These are phyloP conservation scores for Jatropha multifida DNA, from an alignment of 441 rosid species.

Conservation along the genomic window DNA sequence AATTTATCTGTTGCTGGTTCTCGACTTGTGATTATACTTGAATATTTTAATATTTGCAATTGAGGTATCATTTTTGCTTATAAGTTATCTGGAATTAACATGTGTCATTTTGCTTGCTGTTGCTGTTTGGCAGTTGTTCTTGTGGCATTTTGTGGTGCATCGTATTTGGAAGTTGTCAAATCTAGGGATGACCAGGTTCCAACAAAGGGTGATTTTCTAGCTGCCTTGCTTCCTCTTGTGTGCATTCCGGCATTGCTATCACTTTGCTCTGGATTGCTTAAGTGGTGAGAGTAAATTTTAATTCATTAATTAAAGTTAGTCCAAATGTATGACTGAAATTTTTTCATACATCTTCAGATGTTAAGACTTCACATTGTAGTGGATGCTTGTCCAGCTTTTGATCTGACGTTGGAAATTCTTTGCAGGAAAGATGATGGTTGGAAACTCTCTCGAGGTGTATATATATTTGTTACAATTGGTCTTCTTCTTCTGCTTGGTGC, in stretches of 20 bases:
- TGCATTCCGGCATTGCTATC: conserved; percentile 95
- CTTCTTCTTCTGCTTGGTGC: conserved; percentile 98
- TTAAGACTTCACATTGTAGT: background rate
- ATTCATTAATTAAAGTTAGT: conserved; percentile 21
- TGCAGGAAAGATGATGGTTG: conserved; percentile 99
- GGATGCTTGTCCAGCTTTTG: conserved; percentile 10
- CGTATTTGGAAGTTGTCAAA: conserved; percentile 90
- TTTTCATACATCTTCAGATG: conserved; percentile 14
- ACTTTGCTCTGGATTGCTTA: conserved; percentile 90
- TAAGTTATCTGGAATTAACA: background rate
- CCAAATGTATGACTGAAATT: conserved; percentile 15
- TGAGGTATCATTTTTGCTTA: conserved; percentile 10
- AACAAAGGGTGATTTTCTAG: conserved; percentile 91
- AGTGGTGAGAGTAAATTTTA: conserved; percentile 65
- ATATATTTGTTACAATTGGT: conserved; percentile 80
- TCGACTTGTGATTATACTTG: conserved; percentile 9
- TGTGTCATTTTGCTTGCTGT: conserved; percentile 24
- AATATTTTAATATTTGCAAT: conserved; percentile 12
- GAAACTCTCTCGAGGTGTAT: conserved; percentile 94
- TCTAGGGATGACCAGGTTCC: conserved; percentile 92
- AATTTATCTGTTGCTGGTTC: conserved; percentile 27
- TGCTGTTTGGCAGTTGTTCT: conserved; percentile 73
- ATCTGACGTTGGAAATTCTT: conserved; percentile 24
- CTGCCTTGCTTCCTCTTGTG: conserved; percentile 95
- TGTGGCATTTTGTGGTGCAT: conserved; percentile 88